Evolutionary conservation across 179 eudicot species (phyloP).

Genomic region (Corrigiola litoralis): DNA sequence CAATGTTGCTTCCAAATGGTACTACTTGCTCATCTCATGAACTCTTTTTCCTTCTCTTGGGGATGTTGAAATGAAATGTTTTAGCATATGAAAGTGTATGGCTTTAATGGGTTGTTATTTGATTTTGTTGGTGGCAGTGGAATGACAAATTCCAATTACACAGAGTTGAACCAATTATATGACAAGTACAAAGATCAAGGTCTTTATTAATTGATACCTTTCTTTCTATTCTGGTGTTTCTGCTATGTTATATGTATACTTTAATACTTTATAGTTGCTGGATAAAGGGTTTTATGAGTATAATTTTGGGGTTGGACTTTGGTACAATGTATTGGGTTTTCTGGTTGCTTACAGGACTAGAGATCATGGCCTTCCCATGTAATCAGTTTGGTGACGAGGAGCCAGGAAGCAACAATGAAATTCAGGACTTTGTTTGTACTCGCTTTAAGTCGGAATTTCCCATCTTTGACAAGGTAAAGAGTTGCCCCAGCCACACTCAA

Average conservation of each 20-base stretch:
- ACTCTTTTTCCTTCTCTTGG: no score
- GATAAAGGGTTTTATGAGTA: conserved; percentile 5
- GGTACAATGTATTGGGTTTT: neutral
- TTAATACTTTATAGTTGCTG: neutral
- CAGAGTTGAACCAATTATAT: conserved; percentile 60
- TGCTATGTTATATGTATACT: no score
- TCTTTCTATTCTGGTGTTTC: neutral
- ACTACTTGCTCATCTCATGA: no score
- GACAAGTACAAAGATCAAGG: conserved; percentile 76
- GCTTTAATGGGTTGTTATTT: neutral
- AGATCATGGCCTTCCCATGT: conserved; percentile 81
- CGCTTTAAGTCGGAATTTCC: conserved; percentile 72
- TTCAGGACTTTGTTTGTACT: conserved; percentile 67
- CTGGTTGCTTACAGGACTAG: conserved; percentile 42
- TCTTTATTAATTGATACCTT: conserved; percentile 12
- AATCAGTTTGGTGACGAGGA: conserved; percentile 89
- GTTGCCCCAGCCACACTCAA: neutral
- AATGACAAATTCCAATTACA: conserved; percentile 76
- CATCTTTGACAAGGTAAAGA: conserved; percentile 61
- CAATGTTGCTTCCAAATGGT: conserved; percentile 66
- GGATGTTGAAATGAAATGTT: no score
- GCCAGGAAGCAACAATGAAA: conserved; percentile 68
- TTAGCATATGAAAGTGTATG: neutral
- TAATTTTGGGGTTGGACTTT: neutral
- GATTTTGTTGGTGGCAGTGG: conserved; percentile 48